These are phyloP conservation scores for Aspergillus thermomutatus DNA, from an alignment of 2,329 filamentous ascomycete species.

Conservation along the genomic window DNA sequence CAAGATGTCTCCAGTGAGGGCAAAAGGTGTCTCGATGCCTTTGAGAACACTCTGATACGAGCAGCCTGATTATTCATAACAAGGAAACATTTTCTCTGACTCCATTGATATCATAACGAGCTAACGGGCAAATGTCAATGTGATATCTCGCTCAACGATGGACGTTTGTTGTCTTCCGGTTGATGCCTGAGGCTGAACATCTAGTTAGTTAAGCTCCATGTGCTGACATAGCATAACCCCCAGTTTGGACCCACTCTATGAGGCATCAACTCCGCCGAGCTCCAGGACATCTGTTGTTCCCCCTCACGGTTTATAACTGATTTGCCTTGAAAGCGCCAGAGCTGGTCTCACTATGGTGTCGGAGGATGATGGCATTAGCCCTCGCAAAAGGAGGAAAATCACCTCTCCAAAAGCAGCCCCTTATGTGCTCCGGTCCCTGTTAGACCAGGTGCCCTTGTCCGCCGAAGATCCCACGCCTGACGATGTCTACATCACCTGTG, in stretches of 20 bases:
- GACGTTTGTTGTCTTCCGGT: no score
- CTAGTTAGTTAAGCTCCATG: neutral
- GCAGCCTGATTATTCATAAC: no score
- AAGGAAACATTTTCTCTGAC: no score
- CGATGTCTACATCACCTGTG: conserved; percentile 57
- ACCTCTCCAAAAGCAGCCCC: conserved; percentile 41
- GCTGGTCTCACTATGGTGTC: conserved; percentile 35
- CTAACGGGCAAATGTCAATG: no score
- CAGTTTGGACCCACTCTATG: neutral
- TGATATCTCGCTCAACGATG: no score
- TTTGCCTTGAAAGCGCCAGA: conserved; percentile 6
- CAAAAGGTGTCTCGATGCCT: no score
- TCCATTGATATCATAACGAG: no score
- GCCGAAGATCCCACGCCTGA: conserved; percentile 33
- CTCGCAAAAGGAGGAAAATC: conserved; percentile 46
- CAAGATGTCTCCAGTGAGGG: no score
- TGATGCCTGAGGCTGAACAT: neutral
- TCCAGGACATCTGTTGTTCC: neutral
- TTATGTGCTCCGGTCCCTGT: conserved; percentile 42
- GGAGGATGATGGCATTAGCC: conserved; percentile 40
- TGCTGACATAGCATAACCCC: neutral
- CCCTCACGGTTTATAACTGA: conserved; percentile 1
- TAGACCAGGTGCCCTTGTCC: conserved; percentile 41
- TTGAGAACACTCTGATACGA: no score
- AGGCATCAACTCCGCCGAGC: conserved; percentile 4